A percentile compares a stretch with the other conserved stretches of the same genome.
Evolutionary conservation across 805 yeast species (phyloP).

Genomic region (Ogataea chonburiensis): DNA sequence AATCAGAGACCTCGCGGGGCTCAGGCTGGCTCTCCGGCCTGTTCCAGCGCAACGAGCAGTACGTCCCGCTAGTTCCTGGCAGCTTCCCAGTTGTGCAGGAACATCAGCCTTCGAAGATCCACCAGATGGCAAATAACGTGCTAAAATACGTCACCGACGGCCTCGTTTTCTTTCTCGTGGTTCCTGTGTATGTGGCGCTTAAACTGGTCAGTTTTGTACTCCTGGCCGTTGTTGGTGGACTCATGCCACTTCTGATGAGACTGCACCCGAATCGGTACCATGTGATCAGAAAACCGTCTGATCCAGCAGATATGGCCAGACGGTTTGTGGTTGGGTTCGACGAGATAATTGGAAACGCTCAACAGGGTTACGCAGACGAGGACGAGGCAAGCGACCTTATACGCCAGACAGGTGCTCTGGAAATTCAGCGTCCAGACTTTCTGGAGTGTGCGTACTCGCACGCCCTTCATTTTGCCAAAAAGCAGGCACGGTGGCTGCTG

Average conservation of each 20-base stretch:
- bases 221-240: conserved; percentile 21
- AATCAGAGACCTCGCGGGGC: not conserved
- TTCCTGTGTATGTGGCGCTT: conserved; percentile 29
- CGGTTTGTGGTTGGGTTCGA: conserved; percentile 34
- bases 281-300: conserved; percentile 20
- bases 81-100: conserved; percentile 19
- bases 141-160: conserved; percentile 13
- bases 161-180: conserved; percentile 22
- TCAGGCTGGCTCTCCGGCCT: conserved; percentile 5
- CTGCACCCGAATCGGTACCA: conserved; percentile 25
- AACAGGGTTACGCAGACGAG: conserved; percentile 2
- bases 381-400: conserved; percentile 11
- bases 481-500: conserved; percentile 67
- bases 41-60: conserved; percentile 3
- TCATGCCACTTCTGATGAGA: conserved; percentile 25
- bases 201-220: conserved; percentile 19
- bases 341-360: conserved; percentile 30
- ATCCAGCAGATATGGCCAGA: conserved; percentile 36
- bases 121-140: conserved; percentile 17
- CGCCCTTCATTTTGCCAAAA: conserved; percentile 68
- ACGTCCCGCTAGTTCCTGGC: conserved; percentile 23
- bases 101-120: conserved; percentile 25
- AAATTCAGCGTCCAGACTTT: conserved; percentile 41
- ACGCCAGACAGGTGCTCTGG: conserved; percentile 16
- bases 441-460: conserved; percentile 77